phyloP scores from a whole-genome alignment of 176 grass and related monocot species.

The Neostapfia colusana region DNA sequence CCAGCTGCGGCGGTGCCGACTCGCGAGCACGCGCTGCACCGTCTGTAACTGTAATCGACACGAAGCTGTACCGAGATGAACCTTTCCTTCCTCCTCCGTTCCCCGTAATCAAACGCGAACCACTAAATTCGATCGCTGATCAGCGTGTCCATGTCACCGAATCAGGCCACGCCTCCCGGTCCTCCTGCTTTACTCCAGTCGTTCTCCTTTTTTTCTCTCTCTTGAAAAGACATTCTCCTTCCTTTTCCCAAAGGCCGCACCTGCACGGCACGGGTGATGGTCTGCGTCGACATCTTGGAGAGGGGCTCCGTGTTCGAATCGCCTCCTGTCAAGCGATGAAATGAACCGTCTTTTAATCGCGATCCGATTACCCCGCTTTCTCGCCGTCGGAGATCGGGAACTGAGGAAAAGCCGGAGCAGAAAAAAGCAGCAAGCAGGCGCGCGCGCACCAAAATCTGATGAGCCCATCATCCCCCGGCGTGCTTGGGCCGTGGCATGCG shows the following conservation, averaged over 20 bases:
- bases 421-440: constrained; percentile 3
- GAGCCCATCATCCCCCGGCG: neutral
- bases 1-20: no score
- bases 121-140: neutral
- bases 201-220: neutral
- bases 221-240: neutral
- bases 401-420: neutral
- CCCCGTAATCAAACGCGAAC: no score
- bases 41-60: no score
- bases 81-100: neutral
- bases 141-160: neutral
- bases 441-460: neutral
- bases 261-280: no score
- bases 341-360: neutral
- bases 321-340: neutral
- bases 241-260: neutral
- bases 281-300: neutral
- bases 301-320: neutral
- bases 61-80: neutral
- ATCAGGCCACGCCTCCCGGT: neutral
- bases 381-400: neutral
- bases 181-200: constrained; percentile 5
- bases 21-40: no score
- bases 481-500: neutral
- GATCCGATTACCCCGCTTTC: neutral